A percentile compares a stretch with the other conserved stretches of the same genome.
phyloP scores from a whole-genome alignment of 1,284 basidiomycete genomes.

The Afroboletus lepidellus region DNA sequence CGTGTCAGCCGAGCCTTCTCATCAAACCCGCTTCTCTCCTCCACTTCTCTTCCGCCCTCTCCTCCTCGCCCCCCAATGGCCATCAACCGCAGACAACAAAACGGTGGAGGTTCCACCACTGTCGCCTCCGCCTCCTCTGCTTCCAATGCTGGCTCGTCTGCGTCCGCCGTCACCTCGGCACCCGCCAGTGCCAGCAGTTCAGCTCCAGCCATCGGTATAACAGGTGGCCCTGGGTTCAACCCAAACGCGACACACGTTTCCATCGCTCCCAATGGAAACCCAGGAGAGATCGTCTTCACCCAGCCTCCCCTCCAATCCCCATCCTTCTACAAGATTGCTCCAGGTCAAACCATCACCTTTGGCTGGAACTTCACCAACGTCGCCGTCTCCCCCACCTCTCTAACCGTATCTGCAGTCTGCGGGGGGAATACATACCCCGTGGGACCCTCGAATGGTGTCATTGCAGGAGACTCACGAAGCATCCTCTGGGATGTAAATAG shows the following conservation, averaged over 20 bases:
- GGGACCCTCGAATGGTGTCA: constrained; percentile 71
- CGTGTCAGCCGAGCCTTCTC: constrained; percentile 16
- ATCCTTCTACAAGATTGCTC: constrained; percentile 88
- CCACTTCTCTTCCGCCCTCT: background rate
- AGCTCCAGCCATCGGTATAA: constrained; percentile 19
- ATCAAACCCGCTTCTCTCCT: background rate
- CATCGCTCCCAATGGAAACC: constrained; percentile 56
- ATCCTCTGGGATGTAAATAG: constrained; percentile 82
- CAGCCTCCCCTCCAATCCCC: constrained; percentile 77
- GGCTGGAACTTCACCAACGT: constrained; percentile 88
- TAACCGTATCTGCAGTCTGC: constrained; percentile 82
- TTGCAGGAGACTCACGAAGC: constrained; percentile 67
- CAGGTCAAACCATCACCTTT: constrained; percentile 75
- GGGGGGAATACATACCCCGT: constrained; percentile 86
- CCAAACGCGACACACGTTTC: constrained; percentile 24
- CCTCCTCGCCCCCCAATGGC: constrained; percentile 11
- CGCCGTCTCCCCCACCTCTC: constrained; percentile 60
- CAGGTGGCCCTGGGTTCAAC: constrained; percentile 24
- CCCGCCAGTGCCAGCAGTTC: background rate
- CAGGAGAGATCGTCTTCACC: constrained; percentile 69
- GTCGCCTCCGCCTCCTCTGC: constrained; percentile 9
- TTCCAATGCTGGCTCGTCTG: constrained; percentile 2
- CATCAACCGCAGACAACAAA: constrained; percentile 25
- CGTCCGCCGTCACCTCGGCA: background rate
- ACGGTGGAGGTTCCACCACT: constrained; percentile 2